Percentiles rank a stretch among this genome's conserved stretches.
Evolutionary conservation across 306 rosid genomes (phyloP).

Genomic region (Sicyos edulis): DNA sequence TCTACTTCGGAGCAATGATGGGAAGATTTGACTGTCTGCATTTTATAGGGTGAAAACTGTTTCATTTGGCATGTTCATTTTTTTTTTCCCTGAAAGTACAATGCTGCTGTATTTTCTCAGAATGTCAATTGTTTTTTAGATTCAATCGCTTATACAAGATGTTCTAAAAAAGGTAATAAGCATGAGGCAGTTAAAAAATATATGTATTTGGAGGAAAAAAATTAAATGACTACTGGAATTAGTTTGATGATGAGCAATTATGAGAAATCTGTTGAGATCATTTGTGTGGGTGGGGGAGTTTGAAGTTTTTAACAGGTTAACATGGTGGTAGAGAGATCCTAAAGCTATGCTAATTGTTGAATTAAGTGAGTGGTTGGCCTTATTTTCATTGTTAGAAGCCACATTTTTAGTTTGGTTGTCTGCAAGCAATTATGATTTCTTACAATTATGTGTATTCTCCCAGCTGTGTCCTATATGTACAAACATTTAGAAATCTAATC

Average conservation of each 20-base stretch:
- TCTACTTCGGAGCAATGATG: background rate
- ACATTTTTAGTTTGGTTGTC: slow-evolving; percentile 6
- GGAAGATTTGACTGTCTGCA: background rate
- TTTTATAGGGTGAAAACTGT: background rate
- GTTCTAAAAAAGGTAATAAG: background rate
- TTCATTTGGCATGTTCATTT: background rate
- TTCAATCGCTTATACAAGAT: background rate
- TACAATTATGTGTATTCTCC: background rate
- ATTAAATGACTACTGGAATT: background rate
- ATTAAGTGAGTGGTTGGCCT: background rate
- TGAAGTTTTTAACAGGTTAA: background rate
- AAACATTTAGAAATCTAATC: slow-evolving; percentile 6
- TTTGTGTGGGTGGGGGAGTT: background rate
- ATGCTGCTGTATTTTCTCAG: background rate
- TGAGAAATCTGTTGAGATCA: slow-evolving; percentile 8
- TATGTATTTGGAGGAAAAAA: background rate
- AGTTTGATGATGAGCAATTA: slow-evolving; percentile 12
- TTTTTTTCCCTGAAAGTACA: background rate
- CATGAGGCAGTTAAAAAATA: background rate
- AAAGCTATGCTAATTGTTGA: background rate
- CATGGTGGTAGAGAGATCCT: background rate
- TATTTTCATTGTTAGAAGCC: background rate
- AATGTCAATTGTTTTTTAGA: background rate
- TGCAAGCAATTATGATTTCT: background rate
- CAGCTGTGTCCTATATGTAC: background rate